Conservation (phyloP, 2,329 filamentous ascomycete genomes). For the Venturia aucupariae region DNA sequence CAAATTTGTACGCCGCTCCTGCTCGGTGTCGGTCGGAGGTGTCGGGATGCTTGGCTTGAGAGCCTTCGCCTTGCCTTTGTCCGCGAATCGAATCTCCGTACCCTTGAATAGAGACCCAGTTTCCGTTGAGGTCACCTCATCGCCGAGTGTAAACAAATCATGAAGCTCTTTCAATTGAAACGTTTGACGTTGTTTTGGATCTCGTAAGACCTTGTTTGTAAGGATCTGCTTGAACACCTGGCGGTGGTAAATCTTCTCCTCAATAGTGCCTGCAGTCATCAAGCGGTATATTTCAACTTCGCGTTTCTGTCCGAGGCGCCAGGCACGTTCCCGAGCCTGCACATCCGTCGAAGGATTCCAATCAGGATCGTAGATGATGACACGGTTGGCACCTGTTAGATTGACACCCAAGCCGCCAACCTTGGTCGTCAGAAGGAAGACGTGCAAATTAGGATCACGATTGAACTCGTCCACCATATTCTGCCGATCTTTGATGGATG, state of each 20-base stretch:
- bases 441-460: constrained; percentile 63
- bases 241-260: constrained; percentile 98
- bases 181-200: constrained; percentile 84
- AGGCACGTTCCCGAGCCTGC: constrained; percentile 89
- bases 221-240: constrained; percentile 98
- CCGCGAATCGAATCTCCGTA: constrained; percentile 61
- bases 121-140: constrained; percentile 61
- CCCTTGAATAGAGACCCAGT: constrained; percentile 80
- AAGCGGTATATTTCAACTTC: constrained; percentile 93
- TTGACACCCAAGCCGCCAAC: constrained; percentile 93
- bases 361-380: constrained; percentile 97
- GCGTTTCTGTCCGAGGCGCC: constrained; percentile 88
- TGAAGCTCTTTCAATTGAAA: constrained; percentile 87
- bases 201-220: constrained; percentile 89
- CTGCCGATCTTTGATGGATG: constrained; percentile 81
- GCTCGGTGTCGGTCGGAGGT: constrained; percentile 22
- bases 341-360: constrained; percentile 98
- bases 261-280: constrained; percentile 97
- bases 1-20: constrained; percentile 17
- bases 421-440: constrained; percentile 91
- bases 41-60: constrained; percentile 21
- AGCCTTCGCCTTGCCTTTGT: constrained; percentile 25
- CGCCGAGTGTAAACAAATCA: constrained; percentile 76
- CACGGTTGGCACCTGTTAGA: constrained; percentile 84
- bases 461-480: constrained; percentile 90